These are phyloP conservation scores for Penicillium sp. DNA, from an alignment of 2,329 filamentous ascomycete species.

Conservation along the genomic window DNA sequence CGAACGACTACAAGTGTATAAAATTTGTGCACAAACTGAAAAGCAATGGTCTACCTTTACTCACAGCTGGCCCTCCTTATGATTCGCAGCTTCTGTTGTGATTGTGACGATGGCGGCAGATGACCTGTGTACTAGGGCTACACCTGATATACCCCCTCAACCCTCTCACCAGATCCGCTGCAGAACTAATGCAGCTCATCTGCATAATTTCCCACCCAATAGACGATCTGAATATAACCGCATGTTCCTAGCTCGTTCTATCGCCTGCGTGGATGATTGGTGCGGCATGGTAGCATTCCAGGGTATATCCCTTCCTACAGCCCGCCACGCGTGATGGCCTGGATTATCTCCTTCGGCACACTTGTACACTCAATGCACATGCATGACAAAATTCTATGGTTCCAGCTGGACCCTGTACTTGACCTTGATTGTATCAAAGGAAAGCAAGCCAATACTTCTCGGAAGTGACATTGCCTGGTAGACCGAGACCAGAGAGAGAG, in stretches of 20 bases:
- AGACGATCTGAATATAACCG: neutral
- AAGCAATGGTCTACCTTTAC: neutral
- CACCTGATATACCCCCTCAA: neutral
- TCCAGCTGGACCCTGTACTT: too few relatives aligned
- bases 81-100: neutral
- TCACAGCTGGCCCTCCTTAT: neutral
- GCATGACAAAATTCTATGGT: too few relatives aligned
- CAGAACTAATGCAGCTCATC: neutral
- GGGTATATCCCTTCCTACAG: neutral
- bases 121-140: neutral
- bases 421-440: too few relatives aligned
- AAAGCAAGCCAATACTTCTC: too few relatives aligned
- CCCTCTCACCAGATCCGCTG: neutral
- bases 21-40: neutral
- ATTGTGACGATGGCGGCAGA: neutral
- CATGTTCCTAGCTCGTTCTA: neutral
- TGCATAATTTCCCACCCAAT: neutral
- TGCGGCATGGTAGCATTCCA: neutral
- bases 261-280: neutral
- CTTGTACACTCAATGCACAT: too few relatives aligned
- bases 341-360: neutral
- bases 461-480: too few relatives aligned
- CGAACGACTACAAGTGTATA: neutral
- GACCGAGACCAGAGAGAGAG: neutral
- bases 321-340: neutral